Evolutionary conservation across 2,329 filamentous ascomycete species (phyloP).

Genomic region (Stylonectria norvegica): DNA sequence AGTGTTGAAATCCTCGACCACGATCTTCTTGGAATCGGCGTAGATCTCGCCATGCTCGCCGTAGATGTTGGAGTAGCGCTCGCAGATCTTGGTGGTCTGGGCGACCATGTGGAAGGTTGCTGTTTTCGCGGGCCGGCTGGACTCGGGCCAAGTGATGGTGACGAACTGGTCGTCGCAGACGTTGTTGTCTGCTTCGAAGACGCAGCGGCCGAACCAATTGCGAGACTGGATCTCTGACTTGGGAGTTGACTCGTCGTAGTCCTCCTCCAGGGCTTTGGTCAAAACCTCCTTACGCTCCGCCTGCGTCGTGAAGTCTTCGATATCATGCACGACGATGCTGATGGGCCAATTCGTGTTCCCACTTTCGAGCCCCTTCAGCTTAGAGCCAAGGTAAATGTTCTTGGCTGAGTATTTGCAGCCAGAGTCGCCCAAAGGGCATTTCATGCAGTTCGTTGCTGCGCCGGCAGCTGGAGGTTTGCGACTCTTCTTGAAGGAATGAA

Average conservation of each 20-base stretch:
- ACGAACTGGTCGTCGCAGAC: constrained; percentile 93
- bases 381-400: constrained; percentile 72
- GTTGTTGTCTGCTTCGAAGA: constrained; percentile 89
- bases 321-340: constrained; percentile 85
- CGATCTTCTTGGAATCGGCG: constrained; percentile 77
- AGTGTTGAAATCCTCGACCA: constrained; percentile 58
- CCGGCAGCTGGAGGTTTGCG: constrained; percentile 76
- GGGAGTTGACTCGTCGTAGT: constrained; percentile 51
- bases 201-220: constrained; percentile 90
- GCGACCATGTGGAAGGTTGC: constrained; percentile 94
- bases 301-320: constrained; percentile 67
- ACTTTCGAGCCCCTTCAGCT: constrained; percentile 55
- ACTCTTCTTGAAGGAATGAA: constrained; percentile 73
- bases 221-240: constrained; percentile 45
- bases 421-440: constrained; percentile 62
- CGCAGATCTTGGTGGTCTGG: constrained; percentile 80
- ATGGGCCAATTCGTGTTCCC: constrained; percentile 78
- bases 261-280: constrained; percentile 45
- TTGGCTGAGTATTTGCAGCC: constrained; percentile 83
- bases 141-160: constrained; percentile 80
- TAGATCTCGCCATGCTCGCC: constrained; percentile 81
- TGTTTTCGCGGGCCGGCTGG: constrained; percentile 65
- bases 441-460: constrained; percentile 78
- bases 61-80: constrained; percentile 81
- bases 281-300: constrained; percentile 39